Evolutionary conservation across 2,329 filamentous ascomycete species (phyloP).

Genomic region (Sordariomycetes sp.): DNA sequence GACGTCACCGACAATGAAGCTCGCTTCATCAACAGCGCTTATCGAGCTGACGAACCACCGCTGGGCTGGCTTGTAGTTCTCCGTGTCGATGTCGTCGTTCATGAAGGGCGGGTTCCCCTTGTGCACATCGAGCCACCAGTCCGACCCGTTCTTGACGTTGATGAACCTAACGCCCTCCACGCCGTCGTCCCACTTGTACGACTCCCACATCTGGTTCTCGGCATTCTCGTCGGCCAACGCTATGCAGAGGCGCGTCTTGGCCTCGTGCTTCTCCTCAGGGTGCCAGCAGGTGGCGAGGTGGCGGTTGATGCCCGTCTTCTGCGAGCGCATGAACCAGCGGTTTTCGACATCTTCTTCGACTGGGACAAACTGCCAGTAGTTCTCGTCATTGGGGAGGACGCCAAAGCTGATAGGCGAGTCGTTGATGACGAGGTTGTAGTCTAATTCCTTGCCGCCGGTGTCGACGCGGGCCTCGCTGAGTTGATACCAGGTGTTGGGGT

Average conservation of each 20-base stretch:
- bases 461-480: slow-evolving; percentile 21
- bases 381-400: slow-evolving; percentile 9
- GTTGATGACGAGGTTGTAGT: slow-evolving; percentile 6
- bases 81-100: slow-evolving; percentile 12
- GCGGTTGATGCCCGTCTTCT: slow-evolving; percentile 12
- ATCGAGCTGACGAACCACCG: slow-evolving; percentile 20
- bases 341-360: slow-evolving; percentile 12
- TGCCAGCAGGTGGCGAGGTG: slow-evolving; percentile 17
- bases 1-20: background rate
- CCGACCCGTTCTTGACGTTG: slow-evolving; percentile 18
- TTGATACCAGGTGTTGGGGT: slow-evolving; percentile 21
- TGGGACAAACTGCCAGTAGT: slow-evolving; percentile 16
- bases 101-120: slow-evolving; percentile 16
- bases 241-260: slow-evolving; percentile 16
- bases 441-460: slow-evolving; percentile 11
- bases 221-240: slow-evolving; percentile 10
- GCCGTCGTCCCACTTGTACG: slow-evolving; percentile 15
- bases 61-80: slow-evolving; percentile 14
- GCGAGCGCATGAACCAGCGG: slow-evolving; percentile 18
- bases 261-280: slow-evolving; percentile 10
- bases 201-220: slow-evolving; percentile 18
- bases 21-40: slow-evolving; percentile 14
- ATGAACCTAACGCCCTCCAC: slow-evolving; percentile 12
- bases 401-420: slow-evolving; percentile 6
- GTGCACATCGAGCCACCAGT: slow-evolving; percentile 18